Evolutionary conservation across 805 yeast genomes (phyloP).

Genomic region (Starmerella geochares): DNA sequence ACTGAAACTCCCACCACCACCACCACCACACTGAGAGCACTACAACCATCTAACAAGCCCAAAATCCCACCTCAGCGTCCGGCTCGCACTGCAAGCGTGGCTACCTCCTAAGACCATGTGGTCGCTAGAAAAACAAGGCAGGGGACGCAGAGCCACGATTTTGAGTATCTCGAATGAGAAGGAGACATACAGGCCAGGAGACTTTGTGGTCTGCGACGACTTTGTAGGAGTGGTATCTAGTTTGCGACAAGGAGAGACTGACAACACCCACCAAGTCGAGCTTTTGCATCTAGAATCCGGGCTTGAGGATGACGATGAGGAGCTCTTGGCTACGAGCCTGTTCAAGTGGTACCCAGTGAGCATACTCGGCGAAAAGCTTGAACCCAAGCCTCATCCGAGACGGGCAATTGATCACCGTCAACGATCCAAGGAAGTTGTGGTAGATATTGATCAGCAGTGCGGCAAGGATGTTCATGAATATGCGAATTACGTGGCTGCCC

Average conservation of each 20-base stretch:
- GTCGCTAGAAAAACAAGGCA: conserved; percentile 16
- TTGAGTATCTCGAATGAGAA: not conserved
- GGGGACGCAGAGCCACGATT: conserved; percentile 15
- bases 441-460: not conserved
- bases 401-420: conserved; percentile 10
- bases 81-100: not conserved
- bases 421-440: conserved; percentile 4
- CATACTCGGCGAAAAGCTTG: not conserved
- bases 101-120: conserved; percentile 11
- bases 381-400: conserved; percentile 1
- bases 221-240: conserved; percentile 14
- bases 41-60: not conserved
- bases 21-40: not conserved
- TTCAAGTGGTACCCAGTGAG: conserved; percentile 7
- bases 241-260: conserved; percentile 15
- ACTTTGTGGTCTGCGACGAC: conserved; percentile 15
- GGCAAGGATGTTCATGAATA: not conserved
- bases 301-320: not conserved
- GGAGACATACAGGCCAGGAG: conserved; percentile 8
- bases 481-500: not conserved
- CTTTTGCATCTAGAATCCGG: conserved; percentile 4
- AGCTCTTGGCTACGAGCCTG: conserved; percentile 5
- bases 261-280: conserved; percentile 11
- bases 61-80: not conserved
- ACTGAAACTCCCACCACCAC: not conserved